These are phyloP conservation scores for Fusarium globosum DNA, from an alignment of 2,329 filamentous ascomycete genomes.

Conservation along the genomic window DNA sequence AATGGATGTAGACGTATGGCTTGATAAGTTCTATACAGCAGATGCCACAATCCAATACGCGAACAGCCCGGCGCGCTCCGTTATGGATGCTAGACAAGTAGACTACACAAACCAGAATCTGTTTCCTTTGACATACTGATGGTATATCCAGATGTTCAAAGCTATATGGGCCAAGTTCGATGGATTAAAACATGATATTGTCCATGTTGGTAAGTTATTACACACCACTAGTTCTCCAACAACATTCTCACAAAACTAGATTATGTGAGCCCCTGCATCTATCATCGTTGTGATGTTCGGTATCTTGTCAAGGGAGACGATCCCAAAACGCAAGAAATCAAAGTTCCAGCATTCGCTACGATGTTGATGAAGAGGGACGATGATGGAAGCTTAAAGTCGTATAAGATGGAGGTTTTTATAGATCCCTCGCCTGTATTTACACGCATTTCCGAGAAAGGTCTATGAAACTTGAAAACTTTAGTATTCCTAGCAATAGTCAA, in stretches of 20 bases:
- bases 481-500: neutral
- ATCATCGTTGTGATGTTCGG: constrained; percentile 8
- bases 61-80: neutral
- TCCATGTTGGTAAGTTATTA: neutral
- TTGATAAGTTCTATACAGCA: constrained; percentile 1
- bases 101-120: neutral
- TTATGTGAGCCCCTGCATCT: constrained; percentile 3
- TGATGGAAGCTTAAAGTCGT: neutral
- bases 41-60: neutral
- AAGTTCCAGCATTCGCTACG: neutral
- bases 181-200: constrained; percentile 2
- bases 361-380: neutral
- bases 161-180: constrained; percentile 4
- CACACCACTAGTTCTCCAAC: rapidly evolving
- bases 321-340: neutral
- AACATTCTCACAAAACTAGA: neutral
- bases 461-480: neutral
- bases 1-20: constrained; percentile 4
- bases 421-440: neutral
- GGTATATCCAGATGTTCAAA: neutral
- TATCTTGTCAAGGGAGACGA: constrained; percentile 10
- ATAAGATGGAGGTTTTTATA: constrained; percentile 4
- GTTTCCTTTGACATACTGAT: neutral
- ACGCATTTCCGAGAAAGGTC: constrained; percentile 4
- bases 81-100: neutral